A percentile compares a stretch with the other conserved stretches of the same genome.
Evolutionary conservation across 306 rosid genomes (phyloP).

Genomic region (Vigna trinervia): DNA sequence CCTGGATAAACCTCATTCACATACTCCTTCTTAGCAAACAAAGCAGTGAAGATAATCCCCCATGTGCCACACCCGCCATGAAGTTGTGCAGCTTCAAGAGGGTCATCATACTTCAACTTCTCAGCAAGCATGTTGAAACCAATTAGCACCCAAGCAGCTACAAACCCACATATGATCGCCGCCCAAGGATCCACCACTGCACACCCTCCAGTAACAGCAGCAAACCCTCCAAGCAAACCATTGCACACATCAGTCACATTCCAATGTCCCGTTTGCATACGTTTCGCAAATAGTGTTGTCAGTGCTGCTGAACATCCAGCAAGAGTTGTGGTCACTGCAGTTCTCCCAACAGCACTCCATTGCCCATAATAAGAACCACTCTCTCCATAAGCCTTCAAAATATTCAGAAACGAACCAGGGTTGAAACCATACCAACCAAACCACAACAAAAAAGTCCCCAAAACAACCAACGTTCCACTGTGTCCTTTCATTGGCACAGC

Average conservation of each 20-base stretch:
- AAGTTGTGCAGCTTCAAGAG: constrained; percentile 67
- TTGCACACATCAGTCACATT: constrained; percentile 66
- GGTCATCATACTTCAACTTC: constrained; percentile 59
- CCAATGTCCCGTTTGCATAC: constrained; percentile 62
- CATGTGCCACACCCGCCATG: constrained; percentile 72
- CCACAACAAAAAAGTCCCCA: constrained; percentile 67
- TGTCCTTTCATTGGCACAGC: constrained; percentile 61
- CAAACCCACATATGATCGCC: constrained; percentile 67
- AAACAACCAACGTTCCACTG: constrained; percentile 56
- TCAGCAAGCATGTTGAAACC: constrained; percentile 61
- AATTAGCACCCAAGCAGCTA: constrained; percentile 64
- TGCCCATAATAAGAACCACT: constrained; percentile 60
- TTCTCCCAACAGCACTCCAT: constrained; percentile 72
- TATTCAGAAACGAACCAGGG: constrained; percentile 64
- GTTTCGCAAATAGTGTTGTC: constrained; percentile 61
- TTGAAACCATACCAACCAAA: constrained; percentile 82
- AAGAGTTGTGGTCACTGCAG: constrained; percentile 65
- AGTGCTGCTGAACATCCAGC: constrained; percentile 64
- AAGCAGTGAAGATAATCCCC: constrained; percentile 64
- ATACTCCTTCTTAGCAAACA: constrained; percentile 57
- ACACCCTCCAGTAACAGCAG: constrained; percentile 67
- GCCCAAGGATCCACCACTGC: constrained; percentile 74
- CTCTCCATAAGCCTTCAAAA: constrained; percentile 52
- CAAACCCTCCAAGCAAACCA: constrained; percentile 69
- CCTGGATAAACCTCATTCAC: constrained; percentile 60